Evolutionary conservation across 2,329 filamentous ascomycete genomes (phyloP).

Genomic region (Parascedosporium putredinis): DNA sequence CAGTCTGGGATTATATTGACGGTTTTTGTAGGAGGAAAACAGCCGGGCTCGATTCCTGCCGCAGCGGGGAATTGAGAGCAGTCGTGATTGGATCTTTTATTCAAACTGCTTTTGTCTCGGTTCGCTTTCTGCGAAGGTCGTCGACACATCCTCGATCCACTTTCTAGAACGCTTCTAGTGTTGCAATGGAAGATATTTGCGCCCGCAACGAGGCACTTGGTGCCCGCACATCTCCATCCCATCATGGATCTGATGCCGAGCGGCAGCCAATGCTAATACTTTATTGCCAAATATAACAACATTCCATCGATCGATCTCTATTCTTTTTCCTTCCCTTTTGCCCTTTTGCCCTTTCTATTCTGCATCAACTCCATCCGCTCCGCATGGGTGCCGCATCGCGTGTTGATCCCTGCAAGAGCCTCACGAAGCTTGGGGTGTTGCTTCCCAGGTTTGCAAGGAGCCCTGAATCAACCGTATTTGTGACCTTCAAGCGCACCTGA

Average conservation of each 20-base stretch:
- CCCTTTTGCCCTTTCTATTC: no score
- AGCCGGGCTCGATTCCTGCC: background rate
- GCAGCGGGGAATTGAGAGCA: background rate
- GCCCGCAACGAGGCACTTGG: background rate
- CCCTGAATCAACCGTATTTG: no score
- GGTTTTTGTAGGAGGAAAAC: background rate
- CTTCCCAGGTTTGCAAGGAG: no score
- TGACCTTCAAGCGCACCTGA: no score
- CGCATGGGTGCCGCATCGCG: background rate
- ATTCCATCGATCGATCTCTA: background rate
- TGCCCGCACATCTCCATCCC: background rate
- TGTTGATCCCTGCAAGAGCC: background rate
- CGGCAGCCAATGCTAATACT: background rate
- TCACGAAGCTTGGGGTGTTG: background rate
- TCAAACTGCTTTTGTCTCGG: no score
- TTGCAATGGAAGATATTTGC: background rate
- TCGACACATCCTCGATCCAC: background rate
- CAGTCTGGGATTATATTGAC: no score
- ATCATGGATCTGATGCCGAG: no score
- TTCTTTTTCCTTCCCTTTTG: no score
- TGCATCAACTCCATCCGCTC: no score
- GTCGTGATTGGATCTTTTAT: background rate
- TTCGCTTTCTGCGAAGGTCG: background rate
- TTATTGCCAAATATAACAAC: no score
- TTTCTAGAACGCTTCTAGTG: slow-evolving; percentile 2